Evolutionary conservation across 805 yeast species (phyloP), one percentile per base, ranked within the genome.

Genomic region (Kodamaea sagamina): DNA sequence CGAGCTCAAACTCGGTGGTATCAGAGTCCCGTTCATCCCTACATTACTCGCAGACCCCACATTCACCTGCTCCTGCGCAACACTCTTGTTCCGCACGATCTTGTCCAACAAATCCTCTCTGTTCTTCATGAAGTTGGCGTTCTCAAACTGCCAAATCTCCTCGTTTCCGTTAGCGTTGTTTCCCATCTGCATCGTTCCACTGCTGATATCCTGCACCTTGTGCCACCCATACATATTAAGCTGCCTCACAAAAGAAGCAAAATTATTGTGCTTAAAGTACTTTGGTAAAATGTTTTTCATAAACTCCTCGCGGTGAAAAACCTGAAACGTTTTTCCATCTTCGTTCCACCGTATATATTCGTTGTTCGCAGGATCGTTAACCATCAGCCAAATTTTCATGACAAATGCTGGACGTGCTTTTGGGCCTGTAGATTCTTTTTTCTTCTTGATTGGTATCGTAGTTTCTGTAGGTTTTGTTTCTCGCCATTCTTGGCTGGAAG

Each of bases 211-310:
- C 65, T 93, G 99, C 3, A 93, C 93, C 65, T 93, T 93, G 69
- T 90, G 98, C 97, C 97, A 93, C 8, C 99, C 99, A 61, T 93
- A 93, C 99, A 93, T 92, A 66, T 92, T 92, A 56, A 92, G 74
- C 61, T 92, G 99, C 48, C 99, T 80, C 11, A 93, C 98, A 74
- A 93, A 93, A 24, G 93, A 83, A 15, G 98, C 95, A 67, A 93
- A 90, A 61, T 93, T 92, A 47, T 87, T 84, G 66, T 93, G 99
- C 63, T 93, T 93, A 74, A 90, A 93, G 67, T 89, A 93, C 57
- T 83, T 82, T 4, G 99, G 99, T 48, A 93, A 67, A 19, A 93
- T 83, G 47, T 75, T 71, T 54, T 83, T 86, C 76, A 89, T 93
- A 57, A 93, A 92, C 24, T 70, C 74, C 53, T 92, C 98, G 41